phyloP scores from a whole-genome alignment of 805 yeast species.

The Lachancea waltii region DNA sequence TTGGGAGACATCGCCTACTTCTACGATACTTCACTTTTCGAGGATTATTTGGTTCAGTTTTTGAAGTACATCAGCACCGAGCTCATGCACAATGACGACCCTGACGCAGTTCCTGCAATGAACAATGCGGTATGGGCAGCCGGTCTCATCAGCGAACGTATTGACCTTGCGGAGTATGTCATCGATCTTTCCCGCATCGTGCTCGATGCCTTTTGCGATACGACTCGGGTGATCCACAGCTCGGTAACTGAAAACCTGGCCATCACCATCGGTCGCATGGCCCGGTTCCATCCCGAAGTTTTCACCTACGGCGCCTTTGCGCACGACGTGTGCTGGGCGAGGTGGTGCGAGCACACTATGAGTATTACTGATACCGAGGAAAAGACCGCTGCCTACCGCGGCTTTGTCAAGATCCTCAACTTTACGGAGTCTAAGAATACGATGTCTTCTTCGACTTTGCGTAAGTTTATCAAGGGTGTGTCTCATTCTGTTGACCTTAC shows the following conservation, averaged over 20 bases:
- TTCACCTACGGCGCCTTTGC: constrained; percentile 42
- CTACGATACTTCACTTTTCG: constrained; percentile 33
- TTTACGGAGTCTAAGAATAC: constrained; percentile 16
- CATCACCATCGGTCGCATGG: constrained; percentile 82
- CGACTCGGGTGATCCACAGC: constrained; percentile 22
- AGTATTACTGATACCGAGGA: constrained; percentile 75
- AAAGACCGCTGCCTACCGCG: constrained; percentile 79
- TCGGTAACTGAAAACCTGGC: constrained; percentile 81
- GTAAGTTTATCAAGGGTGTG: constrained; percentile 25
- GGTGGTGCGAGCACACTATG: constrained; percentile 68
- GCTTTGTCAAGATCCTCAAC: constrained; percentile 65
- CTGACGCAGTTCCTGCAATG: constrained; percentile 30
- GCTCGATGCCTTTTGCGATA: constrained; percentile 25
- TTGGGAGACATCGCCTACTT: constrained; percentile 81
- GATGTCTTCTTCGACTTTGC: constrained; percentile 20
- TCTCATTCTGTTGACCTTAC: constrained; percentile 26
- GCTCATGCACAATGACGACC: constrained; percentile 40
- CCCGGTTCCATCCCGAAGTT: constrained; percentile 52
- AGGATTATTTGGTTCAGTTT: constrained; percentile 35
- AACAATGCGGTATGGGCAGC: constrained; percentile 86
- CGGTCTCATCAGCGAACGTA: constrained; percentile 74
- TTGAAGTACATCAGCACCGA: constrained; percentile 65
- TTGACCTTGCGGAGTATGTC: constrained; percentile 27
- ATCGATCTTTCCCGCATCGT: constrained; percentile 27
- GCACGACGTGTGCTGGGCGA: constrained; percentile 38